phyloP scores from a whole-genome alignment of 345 rosid species.

The sweet orange (Citrus sinensis) region DNA sequence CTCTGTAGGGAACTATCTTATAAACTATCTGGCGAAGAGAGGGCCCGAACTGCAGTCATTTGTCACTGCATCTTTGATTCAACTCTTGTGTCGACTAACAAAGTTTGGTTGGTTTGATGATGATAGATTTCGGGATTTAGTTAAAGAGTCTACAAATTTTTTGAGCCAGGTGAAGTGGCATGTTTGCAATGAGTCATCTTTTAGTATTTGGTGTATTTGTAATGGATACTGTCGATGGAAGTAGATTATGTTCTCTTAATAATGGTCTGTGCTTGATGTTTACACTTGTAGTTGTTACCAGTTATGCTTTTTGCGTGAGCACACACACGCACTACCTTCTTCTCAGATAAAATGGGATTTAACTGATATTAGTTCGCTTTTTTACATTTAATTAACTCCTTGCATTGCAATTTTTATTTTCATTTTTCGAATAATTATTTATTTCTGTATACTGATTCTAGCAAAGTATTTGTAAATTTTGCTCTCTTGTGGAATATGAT shows the following conservation, averaged over 20 bases:
- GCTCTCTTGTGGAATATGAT: conserved; percentile 11
- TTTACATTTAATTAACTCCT: not conserved
- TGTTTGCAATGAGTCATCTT: conserved; percentile 2
- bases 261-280: not conserved
- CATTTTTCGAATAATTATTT: not conserved
- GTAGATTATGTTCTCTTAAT: not conserved
- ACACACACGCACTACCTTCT: no score
- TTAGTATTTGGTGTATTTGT: not conserved
- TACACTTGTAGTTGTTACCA: not conserved
- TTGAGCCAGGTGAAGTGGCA: conserved; percentile 68
- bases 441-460: not conserved
- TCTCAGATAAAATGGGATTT: not conserved
- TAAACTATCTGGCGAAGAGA: conserved; percentile 85
- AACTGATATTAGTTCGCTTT: not conserved
- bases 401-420: not conserved
- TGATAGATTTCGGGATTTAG: conserved; percentile 84
- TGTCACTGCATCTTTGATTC: conserved; percentile 84
- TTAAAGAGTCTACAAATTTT: conserved; percentile 79
- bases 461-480: not conserved
- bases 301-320: not conserved
- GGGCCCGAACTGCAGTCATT: conserved; percentile 87
- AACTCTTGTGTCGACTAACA: conserved; percentile 85
- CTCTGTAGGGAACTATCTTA: conserved; percentile 64
- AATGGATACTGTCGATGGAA: not conserved
- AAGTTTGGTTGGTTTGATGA: conserved; percentile 99